These are phyloP conservation scores for Talaromyces wortmannii DNA, from an alignment of 495 filamentous ascomycete genomes.

Conservation along the genomic window DNA sequence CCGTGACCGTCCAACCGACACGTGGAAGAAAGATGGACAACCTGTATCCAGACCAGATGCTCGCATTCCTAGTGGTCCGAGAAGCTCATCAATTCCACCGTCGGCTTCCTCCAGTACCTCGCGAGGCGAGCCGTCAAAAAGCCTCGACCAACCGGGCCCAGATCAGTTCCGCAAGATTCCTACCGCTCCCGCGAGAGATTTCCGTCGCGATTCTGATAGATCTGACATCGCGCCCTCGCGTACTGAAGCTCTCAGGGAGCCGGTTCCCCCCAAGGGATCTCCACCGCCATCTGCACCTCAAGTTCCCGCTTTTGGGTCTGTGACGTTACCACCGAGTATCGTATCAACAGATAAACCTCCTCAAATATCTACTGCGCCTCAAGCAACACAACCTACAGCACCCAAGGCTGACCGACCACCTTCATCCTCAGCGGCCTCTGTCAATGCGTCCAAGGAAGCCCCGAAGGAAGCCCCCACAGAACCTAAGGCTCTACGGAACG, in stretches of 20 bases:
- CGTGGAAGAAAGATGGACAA: slow-evolving; percentile 43
- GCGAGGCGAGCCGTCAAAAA: slow-evolving; percentile 5
- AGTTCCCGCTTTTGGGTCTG: slow-evolving; percentile 74
- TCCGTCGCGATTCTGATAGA: slow-evolving; percentile 34
- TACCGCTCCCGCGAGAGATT: slow-evolving; percentile 17
- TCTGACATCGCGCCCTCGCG: slow-evolving; percentile 28
- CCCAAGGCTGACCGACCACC: background rate
- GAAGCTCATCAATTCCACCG: slow-evolving; percentile 13
- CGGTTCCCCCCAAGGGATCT: slow-evolving; percentile 29
- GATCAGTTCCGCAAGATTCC: slow-evolving; percentile 33
- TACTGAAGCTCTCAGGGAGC: slow-evolving; percentile 32
- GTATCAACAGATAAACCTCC: slow-evolving; percentile 20
- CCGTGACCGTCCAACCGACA: slow-evolving; percentile 54
- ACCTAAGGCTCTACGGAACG: slow-evolving; percentile 25
- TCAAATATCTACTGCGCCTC: slow-evolving; percentile 20
- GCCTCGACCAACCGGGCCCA: slow-evolving; percentile 20
- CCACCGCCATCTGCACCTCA: slow-evolving; percentile 76
- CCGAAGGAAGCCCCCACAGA: slow-evolving; percentile 31
- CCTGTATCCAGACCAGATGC: background rate
- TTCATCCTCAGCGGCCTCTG: background rate
- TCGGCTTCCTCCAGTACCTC: slow-evolving; percentile 4
- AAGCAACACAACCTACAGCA: background rate
- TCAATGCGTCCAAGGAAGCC: background rate
- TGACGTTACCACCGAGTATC: slow-evolving; percentile 24
- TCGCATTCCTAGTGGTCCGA: slow-evolving; percentile 26